Evolutionary conservation across 192 early-diverging fungal genomes (phyloP).

Genomic region (Entrophospora sp.): DNA sequence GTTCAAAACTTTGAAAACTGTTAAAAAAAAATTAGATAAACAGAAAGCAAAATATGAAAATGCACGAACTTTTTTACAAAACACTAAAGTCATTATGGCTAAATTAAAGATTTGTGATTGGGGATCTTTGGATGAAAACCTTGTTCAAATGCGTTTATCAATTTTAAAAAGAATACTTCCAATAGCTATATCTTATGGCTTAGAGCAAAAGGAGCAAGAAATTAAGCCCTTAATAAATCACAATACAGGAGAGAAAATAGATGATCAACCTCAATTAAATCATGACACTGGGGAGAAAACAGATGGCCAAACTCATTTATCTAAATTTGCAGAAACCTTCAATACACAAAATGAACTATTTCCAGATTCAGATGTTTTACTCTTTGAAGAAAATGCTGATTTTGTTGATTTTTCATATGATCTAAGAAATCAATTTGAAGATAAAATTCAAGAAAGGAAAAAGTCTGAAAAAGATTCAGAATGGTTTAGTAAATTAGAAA

Average conservation of each 20-base stretch:
- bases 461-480: background rate
- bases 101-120: constrained; percentile 19
- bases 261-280: background rate
- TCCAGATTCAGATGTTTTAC: background rate
- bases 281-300: too few species aligned
- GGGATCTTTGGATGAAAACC: constrained; percentile 2
- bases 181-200: background rate
- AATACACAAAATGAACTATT: background rate
- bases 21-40: background rate
- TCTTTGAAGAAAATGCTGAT: background rate
- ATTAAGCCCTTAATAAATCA: background rate
- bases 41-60: constrained; percentile 1
- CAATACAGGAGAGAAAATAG: background rate
- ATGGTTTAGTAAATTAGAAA: constrained; percentile 3
- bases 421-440: constrained; percentile 4
- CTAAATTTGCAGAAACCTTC: background rate
- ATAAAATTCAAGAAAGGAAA: background rate
- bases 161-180: background rate
- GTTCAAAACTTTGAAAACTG: background rate
- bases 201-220: background rate
- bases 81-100: background rate
- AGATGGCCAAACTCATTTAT: too few species aligned
- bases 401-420: constrained; percentile 1
- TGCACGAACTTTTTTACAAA: background rate
- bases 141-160: constrained; percentile 5